Evolutionary conservation across 805 yeast species (phyloP).

Genomic region (Candida morakotiae): DNA sequence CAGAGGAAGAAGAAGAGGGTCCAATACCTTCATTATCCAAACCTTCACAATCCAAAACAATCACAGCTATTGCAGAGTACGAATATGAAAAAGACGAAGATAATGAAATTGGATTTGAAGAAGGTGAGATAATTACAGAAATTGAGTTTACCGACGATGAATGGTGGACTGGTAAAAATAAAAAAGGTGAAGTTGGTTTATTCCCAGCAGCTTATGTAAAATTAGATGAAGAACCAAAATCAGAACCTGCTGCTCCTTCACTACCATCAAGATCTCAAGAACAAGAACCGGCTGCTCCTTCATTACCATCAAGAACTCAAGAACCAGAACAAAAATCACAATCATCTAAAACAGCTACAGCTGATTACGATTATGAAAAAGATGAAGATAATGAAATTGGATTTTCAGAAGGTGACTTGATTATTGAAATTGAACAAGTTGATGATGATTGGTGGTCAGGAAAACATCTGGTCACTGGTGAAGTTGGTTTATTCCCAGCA

Average conservation of each 20-base stretch:
- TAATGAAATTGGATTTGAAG: slow-evolving; percentile 63
- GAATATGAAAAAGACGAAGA: slow-evolving; percentile 75
- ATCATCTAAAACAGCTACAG: slow-evolving; percentile 46
- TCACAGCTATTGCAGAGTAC: slow-evolving; percentile 73
- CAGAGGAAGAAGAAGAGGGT: slow-evolving; percentile 21
- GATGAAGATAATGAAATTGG: slow-evolving; percentile 88
- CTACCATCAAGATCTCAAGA: slow-evolving; percentile 12
- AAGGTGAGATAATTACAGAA: slow-evolving; percentile 63
- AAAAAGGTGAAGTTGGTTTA: slow-evolving; percentile 44
- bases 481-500: slow-evolving; percentile 76
- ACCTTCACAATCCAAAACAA: slow-evolving; percentile 5
- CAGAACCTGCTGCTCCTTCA: slow-evolving; percentile 10
- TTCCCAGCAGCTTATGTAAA: slow-evolving; percentile 56
- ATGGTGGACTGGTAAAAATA: slow-evolving; percentile 56
- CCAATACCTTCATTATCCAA: background rate
- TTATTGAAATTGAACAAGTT: slow-evolving; percentile 78
- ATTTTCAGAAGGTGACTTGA: slow-evolving; percentile 79
- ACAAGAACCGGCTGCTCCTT: slow-evolving; percentile 11
- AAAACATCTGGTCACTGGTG: slow-evolving; percentile 59
- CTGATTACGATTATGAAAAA: slow-evolving; percentile 80
- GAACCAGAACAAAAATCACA: slow-evolving; percentile 13
- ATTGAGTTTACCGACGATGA: slow-evolving; percentile 71
- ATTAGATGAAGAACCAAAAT: slow-evolving; percentile 21
- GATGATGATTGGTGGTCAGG: slow-evolving; percentile 99
- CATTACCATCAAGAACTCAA: slow-evolving; percentile 13